Conservation (phyloP, 768 basidiomycete genomes). For the Russula sp. region DNA sequence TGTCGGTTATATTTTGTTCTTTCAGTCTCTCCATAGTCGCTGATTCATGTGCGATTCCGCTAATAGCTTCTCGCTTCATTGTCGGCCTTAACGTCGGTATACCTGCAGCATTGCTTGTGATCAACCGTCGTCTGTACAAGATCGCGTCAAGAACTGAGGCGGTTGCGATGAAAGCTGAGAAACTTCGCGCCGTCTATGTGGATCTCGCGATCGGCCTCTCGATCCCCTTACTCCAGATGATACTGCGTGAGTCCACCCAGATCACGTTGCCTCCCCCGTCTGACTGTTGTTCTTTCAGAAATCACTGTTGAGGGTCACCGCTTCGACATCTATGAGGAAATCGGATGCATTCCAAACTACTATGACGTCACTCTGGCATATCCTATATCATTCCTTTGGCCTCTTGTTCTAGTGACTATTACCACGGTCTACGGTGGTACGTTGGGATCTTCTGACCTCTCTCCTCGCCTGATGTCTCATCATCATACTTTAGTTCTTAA, state of each 20-base stretch:
- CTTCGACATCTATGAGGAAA: slow-evolving; percentile 56
- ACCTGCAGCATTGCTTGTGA: slow-evolving; percentile 41
- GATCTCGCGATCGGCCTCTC: slow-evolving; percentile 23
- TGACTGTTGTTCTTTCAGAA: slow-evolving; percentile 41
- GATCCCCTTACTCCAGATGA: slow-evolving; percentile 33
- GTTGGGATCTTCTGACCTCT: slow-evolving; percentile 21
- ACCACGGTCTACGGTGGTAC: slow-evolving; percentile 38
- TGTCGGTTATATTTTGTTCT: slow-evolving; percentile 37
- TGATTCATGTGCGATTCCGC: neutral
- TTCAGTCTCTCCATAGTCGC: neutral
- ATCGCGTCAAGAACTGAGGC: slow-evolving; percentile 25
- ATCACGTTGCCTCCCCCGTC: neutral
- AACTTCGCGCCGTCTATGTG: slow-evolving; percentile 12
- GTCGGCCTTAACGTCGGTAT: slow-evolving; percentile 35
- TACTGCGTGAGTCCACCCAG: slow-evolving; percentile 33
- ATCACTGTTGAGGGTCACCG: slow-evolving; percentile 57
- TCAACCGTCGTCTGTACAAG: slow-evolving; percentile 38
- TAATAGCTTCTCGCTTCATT: slow-evolving; percentile 35
- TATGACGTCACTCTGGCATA: slow-evolving; percentile 42
- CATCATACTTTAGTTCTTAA: slow-evolving; percentile 29
- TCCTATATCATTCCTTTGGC: slow-evolving; percentile 36
- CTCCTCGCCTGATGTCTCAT: neutral
- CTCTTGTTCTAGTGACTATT: slow-evolving; percentile 32
- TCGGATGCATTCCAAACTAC: slow-evolving; percentile 49
- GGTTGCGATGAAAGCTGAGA: slow-evolving; percentile 14